Percentiles rank a stretch among this genome's conserved stretches.
Conservation (phyloP, 768 basidiomycete genomes). For the Cystobasidium tubakii region DNA sequence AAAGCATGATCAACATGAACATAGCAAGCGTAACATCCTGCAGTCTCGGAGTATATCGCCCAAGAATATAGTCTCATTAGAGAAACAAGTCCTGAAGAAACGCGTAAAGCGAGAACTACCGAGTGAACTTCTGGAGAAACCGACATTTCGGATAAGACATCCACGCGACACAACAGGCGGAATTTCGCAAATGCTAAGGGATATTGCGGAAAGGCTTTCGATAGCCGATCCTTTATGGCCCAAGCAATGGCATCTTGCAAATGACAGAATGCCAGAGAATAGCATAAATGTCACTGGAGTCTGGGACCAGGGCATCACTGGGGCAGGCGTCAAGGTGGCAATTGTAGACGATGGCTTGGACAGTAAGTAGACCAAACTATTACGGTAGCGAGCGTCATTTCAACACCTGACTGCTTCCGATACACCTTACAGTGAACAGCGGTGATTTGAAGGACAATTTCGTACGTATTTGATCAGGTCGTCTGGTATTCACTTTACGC, state of each 20-base stretch:
- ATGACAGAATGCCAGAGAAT: slow-evolving; percentile 67
- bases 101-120: slow-evolving; percentile 49
- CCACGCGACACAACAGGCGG: neutral
- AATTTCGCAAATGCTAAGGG: slow-evolving; percentile 30
- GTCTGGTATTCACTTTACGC: neutral
- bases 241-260: slow-evolving; percentile 90
- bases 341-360: slow-evolving; percentile 95
- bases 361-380: slow-evolving; percentile 53
- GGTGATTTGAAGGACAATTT: slow-evolving; percentile 85
- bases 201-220: slow-evolving; percentile 58
- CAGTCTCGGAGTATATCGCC: slow-evolving; percentile 12
- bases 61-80: slow-evolving; percentile 43
- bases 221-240: slow-evolving; percentile 76
- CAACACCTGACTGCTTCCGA: neutral
- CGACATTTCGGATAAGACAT: slow-evolving; percentile 22
- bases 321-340: slow-evolving; percentile 75
- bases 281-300: slow-evolving; percentile 83
- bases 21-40: neutral
- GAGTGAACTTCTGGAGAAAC: slow-evolving; percentile 32
- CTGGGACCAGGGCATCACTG: slow-evolving; percentile 86
- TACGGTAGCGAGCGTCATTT: too few relatives aligned
- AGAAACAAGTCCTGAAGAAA: slow-evolving; percentile 46
- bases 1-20: neutral
- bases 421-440: slow-evolving; percentile 53
- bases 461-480: slow-evolving; percentile 56